phyloP scores from a whole-genome alignment of 2,329 filamentous ascomycete species.

The Fusarium aywerte region DNA sequence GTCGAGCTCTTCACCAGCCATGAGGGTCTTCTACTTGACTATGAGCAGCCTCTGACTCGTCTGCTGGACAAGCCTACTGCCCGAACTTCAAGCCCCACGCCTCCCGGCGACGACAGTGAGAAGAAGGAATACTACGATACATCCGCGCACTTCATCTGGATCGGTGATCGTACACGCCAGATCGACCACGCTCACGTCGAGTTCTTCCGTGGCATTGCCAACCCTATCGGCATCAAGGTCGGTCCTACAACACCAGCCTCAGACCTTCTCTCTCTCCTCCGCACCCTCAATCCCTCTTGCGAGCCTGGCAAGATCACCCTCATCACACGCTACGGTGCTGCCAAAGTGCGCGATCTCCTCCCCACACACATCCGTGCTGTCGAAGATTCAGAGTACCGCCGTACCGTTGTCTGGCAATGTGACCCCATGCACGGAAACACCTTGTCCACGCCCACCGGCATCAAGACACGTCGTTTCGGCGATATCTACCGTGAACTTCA shows the following conservation, averaged over 20 bases:
- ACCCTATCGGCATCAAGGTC: constrained; percentile 96
- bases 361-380: constrained; percentile 90
- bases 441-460: constrained; percentile 73
- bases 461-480: constrained; percentile 93
- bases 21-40: constrained; percentile 92
- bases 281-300: constrained; percentile 82
- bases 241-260: constrained; percentile 82
- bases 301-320: constrained; percentile 94
- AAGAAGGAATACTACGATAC: constrained; percentile 86
- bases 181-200: constrained; percentile 94
- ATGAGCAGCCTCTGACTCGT: constrained; percentile 89
- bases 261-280: constrained; percentile 82
- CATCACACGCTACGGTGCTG: constrained; percentile 92
- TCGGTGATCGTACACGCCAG: constrained; percentile 94
- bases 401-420: constrained; percentile 91
- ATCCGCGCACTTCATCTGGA: constrained; percentile 97
- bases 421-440: constrained; percentile 98
- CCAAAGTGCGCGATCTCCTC: constrained; percentile 78
- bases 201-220: constrained; percentile 95
- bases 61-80: constrained; percentile 71
- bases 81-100: constrained; percentile 55
- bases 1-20: constrained; percentile 97
- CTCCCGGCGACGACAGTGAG: constrained; percentile 48
- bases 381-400: constrained; percentile 75
- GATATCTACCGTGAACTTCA: constrained; percentile 90